Evolutionary conservation across 441 rosid genomes (phyloP), one percentile per base, ranked within the genome.

Genomic region (Pelargonium myrrhifolium): DNA sequence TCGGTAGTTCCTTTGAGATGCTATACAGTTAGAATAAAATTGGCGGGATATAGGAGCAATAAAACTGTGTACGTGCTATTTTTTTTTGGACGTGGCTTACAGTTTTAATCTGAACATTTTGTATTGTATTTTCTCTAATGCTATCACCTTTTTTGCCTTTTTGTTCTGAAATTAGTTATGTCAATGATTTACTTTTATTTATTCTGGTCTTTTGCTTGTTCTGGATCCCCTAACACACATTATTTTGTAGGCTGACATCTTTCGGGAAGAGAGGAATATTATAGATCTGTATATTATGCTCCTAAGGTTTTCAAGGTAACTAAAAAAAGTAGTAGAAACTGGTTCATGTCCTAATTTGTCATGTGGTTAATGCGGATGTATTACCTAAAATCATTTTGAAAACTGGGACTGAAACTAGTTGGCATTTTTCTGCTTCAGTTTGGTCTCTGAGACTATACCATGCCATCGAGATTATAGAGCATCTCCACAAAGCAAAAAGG

Each of bases 371-470:
- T 47, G 9, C 56, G 21, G 39, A 59, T 64, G 22, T 35, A 40
- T 14, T 51, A n/a, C 62, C 73, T 66, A 28, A 47, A 42, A 66
- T 72, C 42, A 67, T 6, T 37, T 55, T 24, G 45, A 17, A 64
- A 42, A 55, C 5, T 58, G 35, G 65, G 14, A 10, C 56, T 42
- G 24, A 65, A 47, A 26, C 73, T 73, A 12, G 43, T 58, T 74
- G 47, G 31, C 72, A 67, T 77, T 72, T 12, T 75, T 64, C 72
- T 75, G 62, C 75, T 76, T 74, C 86, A 93, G 98, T 77, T 82
- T 94, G 90, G 96, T 85, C 58, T 78, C 86, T 6, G 99, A 94
- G 85, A 94, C 99, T 59, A 91, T 94, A 77, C 99, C 99, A 4
- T 68, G 77, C 59, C 99, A 94, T 80, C 93, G 87, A 77, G 97